Base-by-base conservation (phyloP, 1,284 basidiomycete species). In the Puccinia horiana region DNA sequence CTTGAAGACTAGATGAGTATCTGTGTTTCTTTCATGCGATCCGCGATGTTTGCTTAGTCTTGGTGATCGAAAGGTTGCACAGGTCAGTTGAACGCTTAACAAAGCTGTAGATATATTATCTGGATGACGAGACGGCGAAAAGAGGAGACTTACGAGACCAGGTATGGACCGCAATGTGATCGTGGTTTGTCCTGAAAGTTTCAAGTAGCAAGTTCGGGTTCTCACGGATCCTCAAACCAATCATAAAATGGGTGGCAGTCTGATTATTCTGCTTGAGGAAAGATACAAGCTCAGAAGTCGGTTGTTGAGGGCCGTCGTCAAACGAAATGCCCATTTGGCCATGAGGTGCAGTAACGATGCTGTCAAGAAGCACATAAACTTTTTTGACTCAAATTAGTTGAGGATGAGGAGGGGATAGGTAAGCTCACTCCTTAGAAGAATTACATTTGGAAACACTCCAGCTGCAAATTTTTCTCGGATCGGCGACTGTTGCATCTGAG, bases 201-300 rank as follows among this genome's bases (percentile, higher is more conserved):
- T 86, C 85, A 79, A 87, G 83, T 87, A 94, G 93, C 70, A 89
- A 85, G 37, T 89, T 86, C 12, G 90, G 89, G 86, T 92, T 88
- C 73, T 87, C 82, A 44, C 92, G 85, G 83, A 95, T 92, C 85
- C 93, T 92, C 44, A 88, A 85, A 40, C 94, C 94, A 84, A 95
- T 94, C 88, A 93, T 90, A 86, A 94, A 95, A 86, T 94, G 93
- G 0, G 93, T 95, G 1, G 91, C 90, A 11, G 86, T 89, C 81
- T 91, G 86, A 77, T 91, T 89, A 82, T 93, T 89, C n/a, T 67
- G 20, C 40, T 37, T 49, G 29, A 82, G 76, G 49, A 82, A 82
- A 40, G 56, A 49, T 75, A 82, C 44, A n/a, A 82, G 63, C 42
- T 52, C 37, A 35, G 80, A 26, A 29, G 80, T 75, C 40, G 72